These are phyloP conservation scores for Hydrangea macrophylla DNA, from an alignment of 148 eudicot species.

Conservation along the genomic window DNA sequence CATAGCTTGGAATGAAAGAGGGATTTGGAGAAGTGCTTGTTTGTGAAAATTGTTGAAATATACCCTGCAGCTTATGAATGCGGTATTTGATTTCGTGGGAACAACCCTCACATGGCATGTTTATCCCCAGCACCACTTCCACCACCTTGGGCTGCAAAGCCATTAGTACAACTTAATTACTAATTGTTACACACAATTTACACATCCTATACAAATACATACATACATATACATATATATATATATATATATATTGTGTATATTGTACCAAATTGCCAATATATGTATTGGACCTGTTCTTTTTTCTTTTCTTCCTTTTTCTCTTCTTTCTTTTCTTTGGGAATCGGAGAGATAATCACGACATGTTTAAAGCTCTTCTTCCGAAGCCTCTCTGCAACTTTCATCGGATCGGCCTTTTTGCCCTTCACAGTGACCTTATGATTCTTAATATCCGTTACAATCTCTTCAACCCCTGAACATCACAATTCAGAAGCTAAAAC, in stretches of 20 bases:
- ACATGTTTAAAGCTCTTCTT: slow-evolving; percentile 47
- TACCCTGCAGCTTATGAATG: slow-evolving; percentile 61
- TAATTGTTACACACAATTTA: no score
- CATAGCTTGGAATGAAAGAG: neutral
- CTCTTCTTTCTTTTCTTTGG: slow-evolving; percentile 21
- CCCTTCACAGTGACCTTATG: slow-evolving; percentile 52
- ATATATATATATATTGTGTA: neutral
- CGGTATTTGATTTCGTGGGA: slow-evolving; percentile 35
- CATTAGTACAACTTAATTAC: neutral
- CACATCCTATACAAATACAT: neutral
- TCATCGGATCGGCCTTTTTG: slow-evolving; percentile 43
- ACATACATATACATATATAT: neutral
- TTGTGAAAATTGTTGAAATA: neutral
- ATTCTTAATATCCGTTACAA: slow-evolving; percentile 39
- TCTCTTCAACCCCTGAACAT: slow-evolving; percentile 45
- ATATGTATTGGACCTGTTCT: slow-evolving; percentile 28
- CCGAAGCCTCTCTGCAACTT: slow-evolving; percentile 41
- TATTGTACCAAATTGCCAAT: neutral
- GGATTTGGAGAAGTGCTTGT: neutral
- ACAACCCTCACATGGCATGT: slow-evolving; percentile 66
- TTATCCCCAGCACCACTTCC: slow-evolving; percentile 40
- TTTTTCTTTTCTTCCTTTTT: slow-evolving; percentile 22
- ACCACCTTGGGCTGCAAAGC: slow-evolving; percentile 48
- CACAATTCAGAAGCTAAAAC: neutral
- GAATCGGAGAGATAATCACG: slow-evolving; percentile 40